phyloP scores from a whole-genome alignment of 208 protist species.

The Crithidia bombi region DNA sequence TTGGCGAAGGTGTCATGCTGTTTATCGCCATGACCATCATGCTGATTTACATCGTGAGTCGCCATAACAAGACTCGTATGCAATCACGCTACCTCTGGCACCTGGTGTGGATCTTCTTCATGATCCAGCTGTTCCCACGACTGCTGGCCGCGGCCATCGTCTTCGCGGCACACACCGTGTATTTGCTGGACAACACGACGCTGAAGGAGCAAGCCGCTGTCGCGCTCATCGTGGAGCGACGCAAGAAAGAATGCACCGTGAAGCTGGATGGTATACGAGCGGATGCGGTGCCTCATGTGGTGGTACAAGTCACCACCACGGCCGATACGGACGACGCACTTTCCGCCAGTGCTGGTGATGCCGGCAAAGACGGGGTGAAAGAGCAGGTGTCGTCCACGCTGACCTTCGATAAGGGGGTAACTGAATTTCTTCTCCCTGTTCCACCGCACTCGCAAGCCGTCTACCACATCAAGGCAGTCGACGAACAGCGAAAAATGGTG shows the following conservation, averaged over 20 bases:
- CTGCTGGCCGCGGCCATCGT: conserved; percentile 73
- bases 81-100: conserved; percentile 52
- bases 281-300: conserved; percentile 33
- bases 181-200: conserved; percentile 54
- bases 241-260: conserved; percentile 30
- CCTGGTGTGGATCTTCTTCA: conserved; percentile 68
- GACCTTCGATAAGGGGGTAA: conserved; percentile 68
- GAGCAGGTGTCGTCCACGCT: conserved; percentile 43
- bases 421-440: conserved; percentile 45
- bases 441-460: conserved; percentile 15
- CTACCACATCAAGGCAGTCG: conserved; percentile 63
- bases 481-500: conserved; percentile 50
- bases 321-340: not conserved
- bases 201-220: conserved; percentile 53
- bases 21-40: conserved; percentile 69
- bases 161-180: conserved; percentile 64
- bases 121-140: conserved; percentile 74
- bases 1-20: conserved; percentile 62
- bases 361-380: not conserved
- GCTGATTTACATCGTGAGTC: conserved; percentile 62
- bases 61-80: conserved; percentile 66
- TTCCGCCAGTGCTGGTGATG: not conserved
- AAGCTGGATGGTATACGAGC: conserved; percentile 52
- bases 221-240: conserved; percentile 49
- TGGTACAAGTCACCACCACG: conserved; percentile 51